Percentiles rank a stretch among this genome's conserved stretches.
Conservation (phyloP, 2,329 filamentous ascomycete genomes). For the Verticillium albo-atrum region DNA sequence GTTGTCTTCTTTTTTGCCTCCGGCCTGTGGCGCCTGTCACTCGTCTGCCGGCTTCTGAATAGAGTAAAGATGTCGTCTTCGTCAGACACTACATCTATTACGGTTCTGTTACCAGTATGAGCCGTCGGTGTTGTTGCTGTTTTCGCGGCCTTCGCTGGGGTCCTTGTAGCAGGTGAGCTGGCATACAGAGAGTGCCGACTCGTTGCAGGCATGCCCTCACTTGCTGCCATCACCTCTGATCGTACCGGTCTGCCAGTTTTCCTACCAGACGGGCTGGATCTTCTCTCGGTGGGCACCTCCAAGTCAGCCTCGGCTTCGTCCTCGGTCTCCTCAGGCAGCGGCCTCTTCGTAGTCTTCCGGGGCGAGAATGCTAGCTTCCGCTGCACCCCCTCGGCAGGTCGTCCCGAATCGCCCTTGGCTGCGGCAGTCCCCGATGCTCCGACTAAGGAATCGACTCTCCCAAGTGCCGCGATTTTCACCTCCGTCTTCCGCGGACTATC, state of each 20-base stretch:
- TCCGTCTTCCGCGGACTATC: constrained; percentile 31
- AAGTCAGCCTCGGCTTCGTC: neutral
- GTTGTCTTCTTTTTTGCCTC: neutral
- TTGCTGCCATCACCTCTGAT: neutral
- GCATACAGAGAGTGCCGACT: too few species aligned
- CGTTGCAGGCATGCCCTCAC: neutral
- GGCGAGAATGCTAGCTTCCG: neutral
- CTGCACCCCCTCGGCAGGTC: neutral
- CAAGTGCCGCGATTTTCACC: constrained; percentile 17
- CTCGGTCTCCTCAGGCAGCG: neutral
- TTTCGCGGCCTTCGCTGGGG: constrained; percentile 8
- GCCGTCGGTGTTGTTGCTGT: constrained; percentile 20
- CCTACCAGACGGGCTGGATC: neutral
- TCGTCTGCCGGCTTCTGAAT: constrained; percentile 7
- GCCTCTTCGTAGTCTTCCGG: neutral
- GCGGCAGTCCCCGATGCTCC: neutral
- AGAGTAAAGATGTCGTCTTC: constrained; percentile 9
- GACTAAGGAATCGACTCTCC: constrained; percentile 2
- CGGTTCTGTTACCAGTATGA: neutral
- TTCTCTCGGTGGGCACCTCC: neutral
- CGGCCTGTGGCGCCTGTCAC: neutral
- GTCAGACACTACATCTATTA: neutral
- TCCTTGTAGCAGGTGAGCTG: neutral
- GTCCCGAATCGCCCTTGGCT: neutral
- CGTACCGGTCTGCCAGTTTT: neutral